These are phyloP conservation scores for Primulina huaijiensis DNA, from an alignment of 257 asterid genomes.

Conservation along the genomic window DNA sequence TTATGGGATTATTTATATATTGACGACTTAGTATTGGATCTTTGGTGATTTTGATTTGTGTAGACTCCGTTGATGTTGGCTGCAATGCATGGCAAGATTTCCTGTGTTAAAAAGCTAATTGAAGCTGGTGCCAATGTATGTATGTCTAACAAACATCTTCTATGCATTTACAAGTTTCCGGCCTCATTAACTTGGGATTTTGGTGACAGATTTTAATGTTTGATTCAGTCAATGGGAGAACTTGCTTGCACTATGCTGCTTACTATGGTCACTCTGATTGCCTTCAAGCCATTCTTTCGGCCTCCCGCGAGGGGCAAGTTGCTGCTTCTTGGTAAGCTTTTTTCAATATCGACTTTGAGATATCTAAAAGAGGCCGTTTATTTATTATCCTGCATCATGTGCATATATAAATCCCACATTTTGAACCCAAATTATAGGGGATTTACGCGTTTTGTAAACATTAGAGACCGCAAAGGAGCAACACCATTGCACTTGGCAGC, in stretches of 20 bases:
- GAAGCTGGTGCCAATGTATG: conserved; percentile 93
- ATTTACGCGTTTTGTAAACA: conserved; percentile 80
- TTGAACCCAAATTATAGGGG: conserved; percentile 50
- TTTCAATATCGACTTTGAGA: conserved; percentile 2
- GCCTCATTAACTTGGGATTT: background rate
- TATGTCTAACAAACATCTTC: conserved; percentile 6
- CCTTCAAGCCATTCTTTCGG: conserved; percentile 64
- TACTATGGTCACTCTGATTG: conserved; percentile 85
- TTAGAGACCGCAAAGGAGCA: conserved; percentile 92
- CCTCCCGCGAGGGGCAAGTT: conserved; percentile 75
- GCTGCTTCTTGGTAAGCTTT: conserved; percentile 76
- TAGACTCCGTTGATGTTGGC: conserved; percentile 99
- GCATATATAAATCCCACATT: background rate
- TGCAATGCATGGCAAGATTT: conserved; percentile 95
- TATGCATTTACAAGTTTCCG: background rate
- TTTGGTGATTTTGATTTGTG: conserved; percentile 29
- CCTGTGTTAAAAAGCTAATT: conserved; percentile 74
- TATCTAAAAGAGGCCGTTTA: background rate
- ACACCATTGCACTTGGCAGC: conserved; percentile 95
- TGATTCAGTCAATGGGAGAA: conserved; percentile 81
- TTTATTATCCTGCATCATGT: background rate
- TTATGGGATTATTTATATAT: background rate
- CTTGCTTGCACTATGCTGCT: conserved; percentile 97
- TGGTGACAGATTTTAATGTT: conserved; percentile 75
- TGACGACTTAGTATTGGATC: conserved; percentile 1